Conservation (phyloP, 1,284 basidiomycete genomes). For the Lentinula novae-zelandiae region DNA sequence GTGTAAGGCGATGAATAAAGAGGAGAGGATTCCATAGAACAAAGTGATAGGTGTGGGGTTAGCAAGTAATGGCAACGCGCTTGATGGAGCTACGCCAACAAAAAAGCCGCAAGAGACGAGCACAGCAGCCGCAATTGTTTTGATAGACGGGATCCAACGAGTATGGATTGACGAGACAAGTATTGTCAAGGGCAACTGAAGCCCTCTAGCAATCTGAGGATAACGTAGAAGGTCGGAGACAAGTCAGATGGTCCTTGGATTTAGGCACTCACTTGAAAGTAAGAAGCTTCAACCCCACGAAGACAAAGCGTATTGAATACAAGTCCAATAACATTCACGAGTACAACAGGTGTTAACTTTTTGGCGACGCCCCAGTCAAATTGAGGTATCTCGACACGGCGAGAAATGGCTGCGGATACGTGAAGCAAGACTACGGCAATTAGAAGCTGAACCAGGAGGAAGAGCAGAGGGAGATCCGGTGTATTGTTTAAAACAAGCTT, state of each 20-base stretch:
- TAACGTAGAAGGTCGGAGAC: not conserved
- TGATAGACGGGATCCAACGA: conserved; percentile 40
- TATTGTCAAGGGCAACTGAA: conserved; percentile 76
- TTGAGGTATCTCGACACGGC: conserved; percentile 53
- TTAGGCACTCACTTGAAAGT: conserved; percentile 55
- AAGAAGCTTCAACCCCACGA: conserved; percentile 71
- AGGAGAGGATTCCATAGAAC: conserved; percentile 65
- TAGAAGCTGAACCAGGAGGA: conserved; percentile 64
- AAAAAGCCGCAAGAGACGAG: conserved; percentile 63
- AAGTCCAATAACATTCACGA: conserved; percentile 67
- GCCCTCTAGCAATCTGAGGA: conserved; percentile 68
- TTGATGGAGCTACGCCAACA: conserved; percentile 54
- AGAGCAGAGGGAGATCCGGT: conserved; percentile 64
- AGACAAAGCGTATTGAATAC: conserved; percentile 77
- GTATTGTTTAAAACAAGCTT: conserved; percentile 70
- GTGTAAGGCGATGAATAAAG: conserved; percentile 70
- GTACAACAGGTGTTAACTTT: conserved; percentile 59
- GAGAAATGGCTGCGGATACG: conserved; percentile 27
- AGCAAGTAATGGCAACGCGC: conserved; percentile 32
- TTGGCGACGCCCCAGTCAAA: conserved; percentile 48
- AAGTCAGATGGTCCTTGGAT: not conserved
- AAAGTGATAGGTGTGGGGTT: conserved; percentile 54
- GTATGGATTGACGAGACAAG: conserved; percentile 52
- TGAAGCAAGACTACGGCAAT: conserved; percentile 68
- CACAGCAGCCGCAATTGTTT: conserved; percentile 49